phyloP scores from a whole-genome alignment of 306 rosid genomes.

The Pterocarpus macrocarpus region DNA sequence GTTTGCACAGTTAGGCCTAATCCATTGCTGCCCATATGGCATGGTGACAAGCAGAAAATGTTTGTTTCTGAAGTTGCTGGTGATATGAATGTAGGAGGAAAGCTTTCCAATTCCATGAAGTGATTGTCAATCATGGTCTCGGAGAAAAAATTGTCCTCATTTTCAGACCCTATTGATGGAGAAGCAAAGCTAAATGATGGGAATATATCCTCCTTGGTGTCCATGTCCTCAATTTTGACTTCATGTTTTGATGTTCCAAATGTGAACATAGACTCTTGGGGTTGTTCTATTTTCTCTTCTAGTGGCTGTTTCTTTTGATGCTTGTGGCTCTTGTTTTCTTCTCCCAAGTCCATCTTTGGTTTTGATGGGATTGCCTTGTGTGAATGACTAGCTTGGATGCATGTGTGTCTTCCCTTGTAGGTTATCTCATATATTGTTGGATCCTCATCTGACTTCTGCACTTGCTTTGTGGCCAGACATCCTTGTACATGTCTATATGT shows the following conservation, averaged over 20 bases:
- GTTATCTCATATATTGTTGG: constrained; percentile 57
- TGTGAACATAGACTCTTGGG: constrained; percentile 33
- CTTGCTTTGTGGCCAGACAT: constrained; percentile 89
- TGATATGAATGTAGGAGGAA: constrained; percentile 50
- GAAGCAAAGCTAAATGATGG: constrained; percentile 61
- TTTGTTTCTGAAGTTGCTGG: constrained; percentile 64
- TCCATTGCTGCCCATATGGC: constrained; percentile 46
- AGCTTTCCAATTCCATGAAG: constrained; percentile 40
- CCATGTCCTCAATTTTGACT: constrained; percentile 59
- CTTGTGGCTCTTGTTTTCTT: constrained; percentile 40
- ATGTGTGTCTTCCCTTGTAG: constrained; percentile 76
- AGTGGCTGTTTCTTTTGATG: constrained; percentile 41
- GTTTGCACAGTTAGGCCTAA: constrained; percentile 55
- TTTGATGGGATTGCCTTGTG: constrained; percentile 40
- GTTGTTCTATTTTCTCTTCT: constrained; percentile 42
- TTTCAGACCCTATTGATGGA: constrained; percentile 51
- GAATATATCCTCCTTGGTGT: constrained; percentile 55
- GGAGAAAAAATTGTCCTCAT: constrained; percentile 51
- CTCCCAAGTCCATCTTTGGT: not conserved
- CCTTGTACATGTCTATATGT: constrained; percentile 70
- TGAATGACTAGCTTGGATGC: constrained; percentile 55
- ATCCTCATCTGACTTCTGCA: constrained; percentile 77
- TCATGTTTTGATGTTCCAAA: constrained; percentile 51
- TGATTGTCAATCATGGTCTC: constrained; percentile 48
- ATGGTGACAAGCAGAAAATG: constrained; percentile 51